Evolutionary conservation across 306 rosid genomes (phyloP), one percentile per base, ranked within the genome.

Genomic region (Spatholobus suberectus): DNA sequence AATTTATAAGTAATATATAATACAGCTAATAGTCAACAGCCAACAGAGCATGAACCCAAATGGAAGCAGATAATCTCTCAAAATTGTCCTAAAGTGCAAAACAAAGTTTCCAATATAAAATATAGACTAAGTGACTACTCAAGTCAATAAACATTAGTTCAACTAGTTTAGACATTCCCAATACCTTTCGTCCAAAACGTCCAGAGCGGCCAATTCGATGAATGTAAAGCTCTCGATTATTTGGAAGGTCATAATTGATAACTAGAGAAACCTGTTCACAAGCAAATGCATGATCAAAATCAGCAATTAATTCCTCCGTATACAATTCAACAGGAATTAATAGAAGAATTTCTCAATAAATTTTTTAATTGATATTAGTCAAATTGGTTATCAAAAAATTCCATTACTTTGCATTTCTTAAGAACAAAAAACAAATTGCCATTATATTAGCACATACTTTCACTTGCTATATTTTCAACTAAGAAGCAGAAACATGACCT

Each of bases 121-220:
- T 43, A 5, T 5, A 44, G 15, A 70, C 43, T 12, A 57, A 58
- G 15, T 18, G 37, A 44, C 37, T 34, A 66, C 18, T 55, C 15
- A 8, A 40, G 27, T 37, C 17, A 44, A 29, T 17, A 79, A 69
- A 54, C 34, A 23, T 11, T 57, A 75, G 65, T 40, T 47, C 46
- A 27, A 61, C 37, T 59, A 51, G 18, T 76, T 62, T 20, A 68
- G 55, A 80, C 24, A 75, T 55, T 68, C 75, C 6, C 69, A 59
- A 69, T 91, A 96, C 99, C 99, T 96, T 96, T 82, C 99, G 94
- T 29, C 99, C 99, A 88, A 96, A 96, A 70, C 99, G 99, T 73
- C 99, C 99, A 84, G 99, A 96, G 8, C 98, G 97, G 55, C 98
- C 99, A 80, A 96, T 96, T 14, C 99, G 92, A 86, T 96, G 99